Conservation (phyloP, 202 grass and related monocot species). For the Elaeis oleifera region DNA sequence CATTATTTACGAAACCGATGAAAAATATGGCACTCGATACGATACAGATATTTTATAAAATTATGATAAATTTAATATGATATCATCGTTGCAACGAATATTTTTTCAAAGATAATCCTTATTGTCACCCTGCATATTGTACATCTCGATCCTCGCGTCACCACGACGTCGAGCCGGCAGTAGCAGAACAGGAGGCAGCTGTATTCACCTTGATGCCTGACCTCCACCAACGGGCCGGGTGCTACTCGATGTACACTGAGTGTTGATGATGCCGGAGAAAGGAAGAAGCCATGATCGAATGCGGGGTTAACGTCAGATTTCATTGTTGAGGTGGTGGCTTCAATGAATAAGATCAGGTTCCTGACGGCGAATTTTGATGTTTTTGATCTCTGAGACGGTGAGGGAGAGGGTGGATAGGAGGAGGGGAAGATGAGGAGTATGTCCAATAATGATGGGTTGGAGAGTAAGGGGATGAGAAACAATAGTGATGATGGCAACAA, state of each 20-base stretch:
- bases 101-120: no score
- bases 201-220: constrained; percentile 38
- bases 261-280: not conserved
- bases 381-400: constrained; percentile 51
- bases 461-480: no score
- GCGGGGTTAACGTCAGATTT: constrained; percentile 12
- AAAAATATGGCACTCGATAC: no score
- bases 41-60: no score
- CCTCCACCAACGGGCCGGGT: constrained; percentile 10
- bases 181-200: constrained; percentile 45
- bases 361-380: constrained; percentile 31
- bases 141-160: constrained; percentile 51
- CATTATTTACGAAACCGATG: no score
- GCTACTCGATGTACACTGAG: not conserved
- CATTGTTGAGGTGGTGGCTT: constrained; percentile 12
- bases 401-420: constrained; percentile 2
- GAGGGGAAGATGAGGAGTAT: constrained; percentile 12
- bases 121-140: constrained; percentile 27
- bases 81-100: no score
- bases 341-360: constrained; percentile 52
- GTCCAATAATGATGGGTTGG: not conserved
- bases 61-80: no score
- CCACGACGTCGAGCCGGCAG: constrained; percentile 45
- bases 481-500: no score
- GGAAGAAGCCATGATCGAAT: constrained; percentile 45